Conservation (phyloP, 768 basidiomycete genomes). For the Mycena chlorophos region DNA sequence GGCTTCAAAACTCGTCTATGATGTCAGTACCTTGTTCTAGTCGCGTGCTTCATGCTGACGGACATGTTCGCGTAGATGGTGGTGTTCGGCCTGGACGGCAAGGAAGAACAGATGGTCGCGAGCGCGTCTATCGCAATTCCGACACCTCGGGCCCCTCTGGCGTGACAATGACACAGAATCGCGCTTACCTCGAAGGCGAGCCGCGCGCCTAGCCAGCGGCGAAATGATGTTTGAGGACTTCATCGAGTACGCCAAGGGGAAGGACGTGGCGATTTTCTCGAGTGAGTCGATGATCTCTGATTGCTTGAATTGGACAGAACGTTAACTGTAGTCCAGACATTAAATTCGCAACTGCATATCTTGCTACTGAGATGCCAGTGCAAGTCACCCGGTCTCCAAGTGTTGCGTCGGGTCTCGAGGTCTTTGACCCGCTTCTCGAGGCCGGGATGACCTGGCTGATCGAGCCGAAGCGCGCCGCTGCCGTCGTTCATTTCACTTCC, state of each 20-base stretch:
- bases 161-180: background rate
- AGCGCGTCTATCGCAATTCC: background rate
- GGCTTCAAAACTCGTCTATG: background rate
- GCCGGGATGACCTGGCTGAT: conserved; percentile 20
- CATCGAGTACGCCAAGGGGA: background rate
- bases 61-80: background rate
- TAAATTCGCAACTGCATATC: background rate
- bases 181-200: background rate
- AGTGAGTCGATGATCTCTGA: background rate
- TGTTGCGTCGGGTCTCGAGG: conserved; percentile 5
- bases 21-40: background rate
- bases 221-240: background rate
- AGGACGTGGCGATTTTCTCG: background rate
- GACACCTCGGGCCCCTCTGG: background rate
- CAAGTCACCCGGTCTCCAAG: background rate
- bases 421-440: background rate
- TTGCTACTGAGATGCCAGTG: background rate
- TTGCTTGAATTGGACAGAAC: background rate
- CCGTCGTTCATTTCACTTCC: conserved; percentile 11
- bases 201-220: background rate
- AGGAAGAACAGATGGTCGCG: background rate
- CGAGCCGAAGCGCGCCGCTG: conserved; percentile 10
- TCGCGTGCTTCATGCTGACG: background rate
- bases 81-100: background rate
- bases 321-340: background rate